Evolutionary conservation across 2,329 filamentous ascomycete species (phyloP).

Genomic region (Neopestalotiopsis rosae): DNA sequence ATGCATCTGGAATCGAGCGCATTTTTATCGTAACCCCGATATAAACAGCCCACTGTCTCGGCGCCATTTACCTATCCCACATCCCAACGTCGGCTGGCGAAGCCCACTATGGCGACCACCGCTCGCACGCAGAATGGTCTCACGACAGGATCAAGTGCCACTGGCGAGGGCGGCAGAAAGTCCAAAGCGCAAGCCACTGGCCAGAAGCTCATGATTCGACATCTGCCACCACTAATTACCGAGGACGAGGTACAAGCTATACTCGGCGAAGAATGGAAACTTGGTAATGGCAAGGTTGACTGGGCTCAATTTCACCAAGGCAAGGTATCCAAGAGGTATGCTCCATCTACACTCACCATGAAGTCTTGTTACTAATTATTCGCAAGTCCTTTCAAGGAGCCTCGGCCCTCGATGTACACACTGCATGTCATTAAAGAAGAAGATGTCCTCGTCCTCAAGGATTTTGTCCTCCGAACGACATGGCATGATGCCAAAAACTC

Average conservation of each 20-base stretch:
- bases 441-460: slow-evolving; percentile 70
- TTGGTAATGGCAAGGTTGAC: slow-evolving; percentile 81
- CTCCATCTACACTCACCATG: slow-evolving; percentile 32
- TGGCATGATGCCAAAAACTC: slow-evolving; percentile 87
- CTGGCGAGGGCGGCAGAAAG: slow-evolving; percentile 38
- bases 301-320: slow-evolving; percentile 72
- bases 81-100: not conserved
- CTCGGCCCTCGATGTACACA: slow-evolving; percentile 80
- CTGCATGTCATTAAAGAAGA: slow-evolving; percentile 78
- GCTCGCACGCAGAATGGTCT: slow-evolving; percentile 19
- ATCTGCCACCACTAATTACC: slow-evolving; percentile 85
- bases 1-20: not conserved
- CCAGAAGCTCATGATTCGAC: slow-evolving; percentile 83
- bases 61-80: not conserved
- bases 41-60: not conserved
- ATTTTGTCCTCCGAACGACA: slow-evolving; percentile 68
- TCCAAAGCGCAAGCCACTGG: slow-evolving; percentile 61
- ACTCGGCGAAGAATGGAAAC: slow-evolving; percentile 81
- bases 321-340: slow-evolving; percentile 83
- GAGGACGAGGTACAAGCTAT: slow-evolving; percentile 75
- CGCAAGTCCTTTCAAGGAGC: slow-evolving; percentile 80
- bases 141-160: not conserved
- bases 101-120: slow-evolving; percentile 5
- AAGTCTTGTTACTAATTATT: slow-evolving; percentile 12
- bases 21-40: not conserved